Evolutionary conservation across 805 yeast genomes (phyloP).

Genomic region (Candida michaelii): DNA sequence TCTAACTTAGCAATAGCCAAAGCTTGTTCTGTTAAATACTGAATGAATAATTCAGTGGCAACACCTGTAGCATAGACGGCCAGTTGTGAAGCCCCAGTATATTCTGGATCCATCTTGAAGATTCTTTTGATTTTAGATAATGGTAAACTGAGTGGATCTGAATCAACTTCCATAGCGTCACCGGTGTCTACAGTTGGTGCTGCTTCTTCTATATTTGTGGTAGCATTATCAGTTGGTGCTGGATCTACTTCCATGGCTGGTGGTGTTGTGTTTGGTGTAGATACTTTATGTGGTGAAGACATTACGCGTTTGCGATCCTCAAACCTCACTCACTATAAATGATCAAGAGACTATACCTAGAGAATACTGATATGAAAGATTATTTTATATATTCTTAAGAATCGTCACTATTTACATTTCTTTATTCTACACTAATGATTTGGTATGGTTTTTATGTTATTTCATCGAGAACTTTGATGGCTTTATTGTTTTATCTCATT

Average conservation of each 20-base stretch:
- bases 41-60: slow-evolving; percentile 76
- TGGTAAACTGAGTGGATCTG: slow-evolving; percentile 47
- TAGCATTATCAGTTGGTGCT: slow-evolving; percentile 6
- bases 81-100: slow-evolving; percentile 60
- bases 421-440: slow-evolving; percentile 1
- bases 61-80: slow-evolving; percentile 75
- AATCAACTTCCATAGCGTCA: slow-evolving; percentile 22
- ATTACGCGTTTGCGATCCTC: slow-evolving; percentile 5
- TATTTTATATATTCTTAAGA: not conserved
- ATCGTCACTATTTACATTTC: slow-evolving; percentile 2
- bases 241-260: slow-evolving; percentile 14
- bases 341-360: too few relatives aligned
- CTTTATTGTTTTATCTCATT: slow-evolving; percentile 13
- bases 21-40: slow-evolving; percentile 71
- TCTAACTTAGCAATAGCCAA: slow-evolving; percentile 61
- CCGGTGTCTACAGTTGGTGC: slow-evolving; percentile 11
- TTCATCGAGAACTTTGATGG: not conserved
- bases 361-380: too few relatives aligned
- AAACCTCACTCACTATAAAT: slow-evolving; percentile 12
- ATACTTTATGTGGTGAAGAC: slow-evolving; percentile 13
- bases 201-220: slow-evolving; percentile 4
- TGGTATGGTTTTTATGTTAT: too few relatives aligned
- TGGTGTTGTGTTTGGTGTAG: slow-evolving; percentile 24
- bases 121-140: slow-evolving; percentile 68
- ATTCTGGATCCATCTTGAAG: slow-evolving; percentile 74